Conservation (phyloP, 345 rosid species). For the Turnera subulata region DNA sequence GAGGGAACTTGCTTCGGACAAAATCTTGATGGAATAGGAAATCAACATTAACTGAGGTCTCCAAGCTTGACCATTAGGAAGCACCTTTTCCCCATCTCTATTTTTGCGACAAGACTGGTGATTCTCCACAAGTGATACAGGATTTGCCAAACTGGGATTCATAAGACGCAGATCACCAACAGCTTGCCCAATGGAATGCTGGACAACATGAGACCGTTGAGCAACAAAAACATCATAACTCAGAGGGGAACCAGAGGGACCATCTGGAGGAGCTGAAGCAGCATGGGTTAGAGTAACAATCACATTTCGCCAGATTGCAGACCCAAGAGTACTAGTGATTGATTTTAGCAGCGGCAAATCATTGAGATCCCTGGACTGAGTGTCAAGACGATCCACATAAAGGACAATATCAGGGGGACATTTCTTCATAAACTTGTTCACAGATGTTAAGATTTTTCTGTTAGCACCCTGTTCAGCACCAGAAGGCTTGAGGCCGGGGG, state of each 20-base stretch:
- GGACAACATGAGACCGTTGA: conserved; percentile 88
- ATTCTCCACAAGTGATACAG: conserved; percentile 87
- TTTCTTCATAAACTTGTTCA: conserved; percentile 59
- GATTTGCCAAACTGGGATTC: conserved; percentile 91
- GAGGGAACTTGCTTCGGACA: conserved; percentile 73
- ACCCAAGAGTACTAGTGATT: conserved; percentile 59
- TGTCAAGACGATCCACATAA: conserved; percentile 82
- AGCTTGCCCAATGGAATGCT: conserved; percentile 90
- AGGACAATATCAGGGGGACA: conserved; percentile 83
- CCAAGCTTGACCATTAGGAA: conserved; percentile 90
- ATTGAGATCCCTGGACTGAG: conserved; percentile 78
- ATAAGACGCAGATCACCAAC: conserved; percentile 86
- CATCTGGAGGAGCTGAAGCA: conserved; percentile 97
- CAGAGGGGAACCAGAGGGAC: conserved; percentile 82
- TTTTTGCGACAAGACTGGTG: conserved; percentile 82
- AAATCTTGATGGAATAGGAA: conserved; percentile 77
- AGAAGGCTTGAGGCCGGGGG: conserved; percentile 78
- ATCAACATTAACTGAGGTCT: conserved; percentile 74
- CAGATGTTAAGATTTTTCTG: conserved; percentile 55
- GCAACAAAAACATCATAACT: conserved; percentile 88
- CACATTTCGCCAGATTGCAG: conserved; percentile 85
- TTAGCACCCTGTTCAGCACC: conserved; percentile 74
- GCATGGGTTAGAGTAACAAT: conserved; percentile 89
- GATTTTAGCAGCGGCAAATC: conserved; percentile 73
- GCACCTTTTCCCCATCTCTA: conserved; percentile 83